These are phyloP conservation scores for Tetradesmus lagerheimii DNA, from an alignment of 139 green algal species.

Conservation along the genomic window DNA sequence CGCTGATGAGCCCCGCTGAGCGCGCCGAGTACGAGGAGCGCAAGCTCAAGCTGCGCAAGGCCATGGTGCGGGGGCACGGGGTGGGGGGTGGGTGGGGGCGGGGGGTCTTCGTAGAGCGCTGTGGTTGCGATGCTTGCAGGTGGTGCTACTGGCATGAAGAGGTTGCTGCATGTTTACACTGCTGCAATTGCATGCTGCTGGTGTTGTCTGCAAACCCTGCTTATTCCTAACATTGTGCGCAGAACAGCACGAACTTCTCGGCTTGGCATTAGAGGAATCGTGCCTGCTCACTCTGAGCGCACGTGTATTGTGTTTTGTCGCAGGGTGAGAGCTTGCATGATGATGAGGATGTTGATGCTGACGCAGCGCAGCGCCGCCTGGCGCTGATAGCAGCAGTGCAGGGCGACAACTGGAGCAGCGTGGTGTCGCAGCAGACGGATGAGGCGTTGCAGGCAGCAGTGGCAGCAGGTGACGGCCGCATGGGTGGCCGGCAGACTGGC, in stretches of 20 bases:
- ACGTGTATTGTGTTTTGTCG: not conserved
- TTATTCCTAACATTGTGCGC: too few species aligned
- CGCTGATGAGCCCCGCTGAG: slow-evolving; percentile 68
- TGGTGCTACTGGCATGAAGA: not conserved
- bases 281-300: too few species aligned
- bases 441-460: not conserved
- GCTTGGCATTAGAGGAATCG: too few species aligned
- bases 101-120: too few species aligned
- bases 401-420: slow-evolving; percentile 86
- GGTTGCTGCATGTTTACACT: too few species aligned
- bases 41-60: slow-evolving; percentile 82
- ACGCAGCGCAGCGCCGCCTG: slow-evolving; percentile 59
- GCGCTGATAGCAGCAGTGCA: slow-evolving; percentile 76
- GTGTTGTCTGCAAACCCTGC: too few species aligned
- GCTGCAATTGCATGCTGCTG: too few species aligned
- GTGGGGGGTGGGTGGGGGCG: too few species aligned
- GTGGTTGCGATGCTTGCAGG: not conserved
- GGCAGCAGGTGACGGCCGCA: not conserved
- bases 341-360: slow-evolving; percentile 63
- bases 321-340: slow-evolving; percentile 80
- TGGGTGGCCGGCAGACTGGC: not conserved
- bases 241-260: too few species aligned
- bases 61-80: slow-evolving; percentile 18
- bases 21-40: slow-evolving; percentile 86
- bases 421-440: slow-evolving; percentile 85